Percentiles rank a stretch among this genome's conserved stretches.
Conservation (phyloP, 345 rosid genomes). For the Microcos paniculata region DNA sequence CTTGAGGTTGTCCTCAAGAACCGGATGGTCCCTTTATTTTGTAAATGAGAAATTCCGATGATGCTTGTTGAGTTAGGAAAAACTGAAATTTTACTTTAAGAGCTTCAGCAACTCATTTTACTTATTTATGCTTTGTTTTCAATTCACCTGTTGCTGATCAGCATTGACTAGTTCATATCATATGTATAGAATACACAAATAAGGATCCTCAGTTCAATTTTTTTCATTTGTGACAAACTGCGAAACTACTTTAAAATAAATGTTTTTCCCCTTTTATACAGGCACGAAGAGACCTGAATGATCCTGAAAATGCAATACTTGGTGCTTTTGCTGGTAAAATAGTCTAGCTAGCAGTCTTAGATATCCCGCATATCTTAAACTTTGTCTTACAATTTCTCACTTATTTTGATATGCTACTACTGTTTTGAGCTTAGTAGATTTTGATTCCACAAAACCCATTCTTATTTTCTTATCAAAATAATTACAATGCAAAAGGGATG, state of each 20-base stretch:
- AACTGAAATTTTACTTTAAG: not conserved
- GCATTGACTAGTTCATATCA: not conserved
- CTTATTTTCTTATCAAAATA: not conserved
- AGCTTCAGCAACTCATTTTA: not conserved
- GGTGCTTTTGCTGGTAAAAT: slow-evolving; percentile 87
- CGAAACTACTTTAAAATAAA: not conserved
- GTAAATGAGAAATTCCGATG: not conserved
- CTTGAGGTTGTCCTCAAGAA: not conserved
- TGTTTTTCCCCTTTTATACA: slow-evolving; percentile 22
- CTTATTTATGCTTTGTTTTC: not conserved
- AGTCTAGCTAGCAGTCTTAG: not conserved
- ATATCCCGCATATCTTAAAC: not conserved
- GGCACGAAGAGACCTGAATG: slow-evolving; percentile 80
- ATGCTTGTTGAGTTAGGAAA: not conserved
- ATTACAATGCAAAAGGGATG: not conserved
- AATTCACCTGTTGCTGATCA: not conserved
- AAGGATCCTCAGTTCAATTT: not conserved
- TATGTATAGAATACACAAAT: not conserved
- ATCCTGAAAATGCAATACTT: slow-evolving; percentile 73
- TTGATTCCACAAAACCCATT: slow-evolving; percentile 8
- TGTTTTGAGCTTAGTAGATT: not conserved
- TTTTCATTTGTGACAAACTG: not conserved
- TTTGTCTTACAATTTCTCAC: not conserved
- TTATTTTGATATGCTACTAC: not conserved
- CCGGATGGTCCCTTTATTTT: not conserved